Evolutionary conservation across 257 asterid species (phyloP).

Genomic region (Nicotiana tabacum): DNA sequence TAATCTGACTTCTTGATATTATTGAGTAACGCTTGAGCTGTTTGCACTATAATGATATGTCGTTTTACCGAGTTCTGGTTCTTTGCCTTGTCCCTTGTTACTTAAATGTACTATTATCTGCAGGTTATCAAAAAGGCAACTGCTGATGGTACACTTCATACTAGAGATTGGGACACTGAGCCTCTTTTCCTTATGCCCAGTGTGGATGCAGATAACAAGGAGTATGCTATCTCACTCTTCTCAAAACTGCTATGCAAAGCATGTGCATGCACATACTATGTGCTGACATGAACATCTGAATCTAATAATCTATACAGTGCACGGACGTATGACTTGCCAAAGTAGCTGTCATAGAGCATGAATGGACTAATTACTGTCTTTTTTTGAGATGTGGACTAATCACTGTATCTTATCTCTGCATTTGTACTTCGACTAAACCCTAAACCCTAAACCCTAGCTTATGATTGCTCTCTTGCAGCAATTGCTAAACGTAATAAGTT

Average conservation of each 20-base stretch:
- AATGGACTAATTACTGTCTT: background rate
- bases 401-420: background rate
- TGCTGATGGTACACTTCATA: conserved; percentile 76
- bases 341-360: conserved; percentile 5
- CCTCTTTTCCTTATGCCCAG: conserved; percentile 74
- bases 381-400: background rate
- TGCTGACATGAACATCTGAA: background rate
- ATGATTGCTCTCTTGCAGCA: background rate
- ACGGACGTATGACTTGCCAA: background rate
- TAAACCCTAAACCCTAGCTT: background rate
- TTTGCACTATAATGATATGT: conserved; percentile 4
- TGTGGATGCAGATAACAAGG: conserved; percentile 43
- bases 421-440: background rate
- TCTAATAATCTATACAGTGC: background rate
- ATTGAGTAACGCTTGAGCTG: background rate
- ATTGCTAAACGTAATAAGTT: background rate
- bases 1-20: no score
- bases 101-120: conserved; percentile 7
- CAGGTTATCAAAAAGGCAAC: conserved; percentile 84
- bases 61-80: background rate
- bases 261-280: background rate
- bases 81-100: conserved; percentile 5
- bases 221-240: conserved; percentile 40
- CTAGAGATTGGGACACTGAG: conserved; percentile 87
- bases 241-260: background rate